phyloP scores from a whole-genome alignment of 2,329 filamentous ascomycete species.

The Fusarium protoensiforme region DNA sequence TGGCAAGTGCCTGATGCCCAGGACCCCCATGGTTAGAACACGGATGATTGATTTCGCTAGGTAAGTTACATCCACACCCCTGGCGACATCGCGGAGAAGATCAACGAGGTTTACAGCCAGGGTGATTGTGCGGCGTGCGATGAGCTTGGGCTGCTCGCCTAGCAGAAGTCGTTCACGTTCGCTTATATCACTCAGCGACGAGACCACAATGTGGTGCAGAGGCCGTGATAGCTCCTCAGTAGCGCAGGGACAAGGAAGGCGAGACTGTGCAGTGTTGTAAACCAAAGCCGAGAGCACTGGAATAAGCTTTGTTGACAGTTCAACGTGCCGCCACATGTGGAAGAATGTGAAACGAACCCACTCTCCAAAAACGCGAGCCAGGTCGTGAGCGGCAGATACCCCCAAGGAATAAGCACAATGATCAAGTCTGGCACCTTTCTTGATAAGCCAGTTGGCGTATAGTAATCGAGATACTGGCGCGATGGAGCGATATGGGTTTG shows the following conservation, averaged over 20 bases:
- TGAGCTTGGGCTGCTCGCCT: no score
- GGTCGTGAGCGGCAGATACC: not conserved
- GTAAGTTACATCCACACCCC: fast-evolving
- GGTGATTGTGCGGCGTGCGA: no score
- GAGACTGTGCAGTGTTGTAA: not conserved
- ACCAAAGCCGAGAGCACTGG: not conserved
- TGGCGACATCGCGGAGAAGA: not conserved
- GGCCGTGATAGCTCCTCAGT: not conserved
- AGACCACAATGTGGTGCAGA: not conserved
- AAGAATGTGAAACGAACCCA: not conserved
- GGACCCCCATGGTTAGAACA: not conserved
- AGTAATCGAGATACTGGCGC: no score
- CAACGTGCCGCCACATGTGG: not conserved
- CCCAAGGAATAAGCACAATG: not conserved
- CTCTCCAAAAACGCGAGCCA: fast-evolving
- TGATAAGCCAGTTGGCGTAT: not conserved
- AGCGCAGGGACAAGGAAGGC: not conserved
- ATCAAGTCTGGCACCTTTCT: not conserved
- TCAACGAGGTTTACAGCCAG: not conserved
- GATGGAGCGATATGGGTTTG: no score
- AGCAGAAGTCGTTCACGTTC: no score
- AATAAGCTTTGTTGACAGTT: no score
- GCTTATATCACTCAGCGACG: not conserved
- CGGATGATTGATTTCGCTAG: not conserved
- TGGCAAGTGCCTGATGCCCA: not conserved